Evolutionary conservation across 208 protist species (phyloP), one percentile per base, ranked within the genome.

Genomic region (Acanthamoeba sp.): DNA sequence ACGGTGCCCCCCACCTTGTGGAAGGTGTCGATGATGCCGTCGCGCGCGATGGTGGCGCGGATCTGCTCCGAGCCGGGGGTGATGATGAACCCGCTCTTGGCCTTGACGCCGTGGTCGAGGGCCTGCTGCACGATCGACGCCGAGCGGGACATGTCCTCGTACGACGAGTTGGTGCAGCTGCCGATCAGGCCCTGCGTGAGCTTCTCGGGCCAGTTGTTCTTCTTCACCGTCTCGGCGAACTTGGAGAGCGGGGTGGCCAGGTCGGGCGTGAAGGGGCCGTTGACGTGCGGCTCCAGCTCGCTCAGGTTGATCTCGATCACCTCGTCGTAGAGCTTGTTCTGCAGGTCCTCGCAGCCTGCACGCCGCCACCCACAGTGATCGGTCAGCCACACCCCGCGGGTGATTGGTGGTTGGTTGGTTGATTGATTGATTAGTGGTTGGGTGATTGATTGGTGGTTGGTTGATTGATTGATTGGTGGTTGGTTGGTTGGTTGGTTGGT

Each of bases 21-120:
- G 7, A 98, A 93, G n/a, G 94, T 80, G 24, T 97, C 42, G 1
- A 96, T 89, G 36, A 97, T 91, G 59, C 96, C 96, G 42, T 98
- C 97, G 69, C 97, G 73, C 38, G 96, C 91, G 52, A 98, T 98
- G 62, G 97, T 98, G 29, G 97, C 97, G 52, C 98, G 96, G 45
- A 98, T 95, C 95, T 98, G 97, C 94, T 98, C 98, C 2, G 97
- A 98, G 82, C 98, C 98, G 42, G 98, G 98, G 14, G 98, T 98
- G 20, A 98, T 96, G 38, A 88, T 96, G 95, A 98, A 98, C 9
- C 45, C 42, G 18, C 93, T 80, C 94, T 98, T 98, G 34, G 95
- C 89, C 50, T 97, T 96, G 90, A 98, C 18, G 45, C 98, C 98
- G 40, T 96, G 38, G n/a, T 97, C 95, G 18, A 96, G 16, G 20